A percentile compares a stretch with the other conserved stretches of the same genome.
Evolutionary conservation across 768 basidiomycete genomes (phyloP).

Genomic region (Psilocybe sp.): DNA sequence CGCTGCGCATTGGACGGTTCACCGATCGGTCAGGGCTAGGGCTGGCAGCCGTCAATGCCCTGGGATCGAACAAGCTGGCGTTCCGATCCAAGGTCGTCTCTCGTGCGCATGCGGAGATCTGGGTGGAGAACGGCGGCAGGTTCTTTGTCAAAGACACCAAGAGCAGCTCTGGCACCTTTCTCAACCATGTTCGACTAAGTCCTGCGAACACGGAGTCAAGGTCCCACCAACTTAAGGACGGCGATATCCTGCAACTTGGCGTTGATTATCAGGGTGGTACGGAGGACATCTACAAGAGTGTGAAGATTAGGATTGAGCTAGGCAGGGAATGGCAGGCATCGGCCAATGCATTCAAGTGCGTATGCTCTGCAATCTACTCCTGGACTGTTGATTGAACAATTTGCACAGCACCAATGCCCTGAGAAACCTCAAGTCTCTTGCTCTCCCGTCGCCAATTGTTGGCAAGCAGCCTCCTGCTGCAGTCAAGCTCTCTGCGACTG

Average conservation of each 20-base stretch:
- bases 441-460: conserved; percentile 28
- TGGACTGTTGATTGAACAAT: neutral
- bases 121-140: conserved; percentile 64
- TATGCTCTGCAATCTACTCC: conserved; percentile 13
- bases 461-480: conserved; percentile 17
- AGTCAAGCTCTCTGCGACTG: conserved; percentile 13
- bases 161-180: conserved; percentile 87
- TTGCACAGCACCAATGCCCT: conserved; percentile 56
- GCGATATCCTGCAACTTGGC: conserved; percentile 91
- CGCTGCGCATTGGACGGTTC: conserved; percentile 90
- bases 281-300: conserved; percentile 95
- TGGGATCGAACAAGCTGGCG: conserved; percentile 80
- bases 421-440: conserved; percentile 76
- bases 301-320: conserved; percentile 93
- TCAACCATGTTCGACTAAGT: conserved; percentile 91
- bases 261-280: conserved; percentile 97
- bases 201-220: conserved; percentile 79
- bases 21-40: conserved; percentile 80
- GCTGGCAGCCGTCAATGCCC: conserved; percentile 61
- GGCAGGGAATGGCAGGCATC: conserved; percentile 86
- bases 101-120: conserved; percentile 92
- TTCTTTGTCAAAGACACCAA: conserved; percentile 93
- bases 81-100: conserved; percentile 97
- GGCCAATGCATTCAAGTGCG: conserved; percentile 89
- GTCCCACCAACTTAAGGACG: conserved; percentile 81